These are phyloP conservation scores for Nyssa sinensis DNA, from an alignment of 148 eudicot species.

Conservation along the genomic window DNA sequence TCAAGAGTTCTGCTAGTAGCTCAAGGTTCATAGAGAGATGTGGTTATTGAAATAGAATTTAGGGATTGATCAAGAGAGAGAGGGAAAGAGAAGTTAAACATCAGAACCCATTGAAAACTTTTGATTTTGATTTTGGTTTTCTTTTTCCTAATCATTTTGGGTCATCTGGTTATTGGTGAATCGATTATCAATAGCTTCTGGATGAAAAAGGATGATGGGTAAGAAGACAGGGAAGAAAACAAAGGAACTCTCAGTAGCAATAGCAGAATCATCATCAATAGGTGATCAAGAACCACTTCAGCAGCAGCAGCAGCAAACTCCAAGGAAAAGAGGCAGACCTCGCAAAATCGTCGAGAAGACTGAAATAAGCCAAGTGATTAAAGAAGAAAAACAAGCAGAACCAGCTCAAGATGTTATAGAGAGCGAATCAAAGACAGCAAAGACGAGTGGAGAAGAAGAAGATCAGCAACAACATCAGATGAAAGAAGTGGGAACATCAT, in stretches of 20 bases:
- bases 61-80: not conserved
- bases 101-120: not conserved
- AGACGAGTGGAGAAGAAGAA: conserved; percentile 9
- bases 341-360: conserved; percentile 32
- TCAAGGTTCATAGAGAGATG: not conserved
- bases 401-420: not conserved
- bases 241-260: conserved; percentile 34
- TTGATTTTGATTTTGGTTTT: not conserved
- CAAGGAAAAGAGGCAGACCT: conserved; percentile 52
- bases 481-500: not conserved
- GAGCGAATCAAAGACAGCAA: conserved; percentile 14
- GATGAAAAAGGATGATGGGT: conserved; percentile 28
- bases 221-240: conserved; percentile 36
- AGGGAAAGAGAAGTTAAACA: not conserved
- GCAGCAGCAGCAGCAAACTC: conserved; percentile 26
- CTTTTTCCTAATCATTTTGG: not conserved
- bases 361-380: conserved; percentile 7
- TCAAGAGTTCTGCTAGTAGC: not conserved
- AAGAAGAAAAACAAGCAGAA: conserved; percentile 15
- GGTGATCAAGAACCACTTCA: not conserved
- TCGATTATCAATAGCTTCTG: not conserved
- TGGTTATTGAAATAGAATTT: not conserved
- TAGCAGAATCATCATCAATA: conserved; percentile 39
- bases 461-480: not conserved
- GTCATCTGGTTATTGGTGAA: conserved; percentile 11